Base-by-base conservation (phyloP, 441 rosid species). In the Adansonia madagascariensis region DNA sequence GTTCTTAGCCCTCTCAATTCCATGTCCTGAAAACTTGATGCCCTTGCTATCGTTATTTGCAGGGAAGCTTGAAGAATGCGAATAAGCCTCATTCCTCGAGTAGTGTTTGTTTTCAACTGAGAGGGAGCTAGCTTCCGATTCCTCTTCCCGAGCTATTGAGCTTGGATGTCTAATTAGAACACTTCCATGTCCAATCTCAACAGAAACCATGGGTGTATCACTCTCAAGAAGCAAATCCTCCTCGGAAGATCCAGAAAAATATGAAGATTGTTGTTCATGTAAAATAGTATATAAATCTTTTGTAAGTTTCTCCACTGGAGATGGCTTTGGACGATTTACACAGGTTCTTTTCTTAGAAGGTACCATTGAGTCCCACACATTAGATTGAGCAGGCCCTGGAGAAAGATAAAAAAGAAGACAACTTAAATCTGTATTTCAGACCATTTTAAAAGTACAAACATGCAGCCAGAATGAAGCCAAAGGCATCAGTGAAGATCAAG, bases 101-200 rank as follows among this genome's bases (percentile, higher is more conserved):
- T 79, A 85, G 6, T 74, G 87, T 61, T 88, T 95, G 85, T 88
- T 89, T 86, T 95, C 97, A 76, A 92, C 91, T 1, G 98, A 91
- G 71, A 94, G 90, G 18, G 99, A 96, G 84, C 98, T 96, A 71
- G 98, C 95, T 87, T 94, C 98, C 52, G 99, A 96, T 84, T 96
- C 98, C 85, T 96, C 98, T 55, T 96, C 98, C 78, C 97, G 93
- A 87, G 91, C 88, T 84, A 90, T 82, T 77, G 89, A 84, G 75
- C 90, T 88, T 3, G 98, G 99, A 82, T 94, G 90, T 84, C 88
- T 88, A 75, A 96, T 91, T 53, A 96, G 92, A 83, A 96, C 95
- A 81, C 97, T 91, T 84, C 99, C 99, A 87, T 96, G 98, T 63
- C 98, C 98, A 82, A 94, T 86, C 89, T 96, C 99, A 80, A 93